Base-by-base conservation (phyloP, 768 basidiomycete genomes). In the Floccularia luteovirens region DNA sequence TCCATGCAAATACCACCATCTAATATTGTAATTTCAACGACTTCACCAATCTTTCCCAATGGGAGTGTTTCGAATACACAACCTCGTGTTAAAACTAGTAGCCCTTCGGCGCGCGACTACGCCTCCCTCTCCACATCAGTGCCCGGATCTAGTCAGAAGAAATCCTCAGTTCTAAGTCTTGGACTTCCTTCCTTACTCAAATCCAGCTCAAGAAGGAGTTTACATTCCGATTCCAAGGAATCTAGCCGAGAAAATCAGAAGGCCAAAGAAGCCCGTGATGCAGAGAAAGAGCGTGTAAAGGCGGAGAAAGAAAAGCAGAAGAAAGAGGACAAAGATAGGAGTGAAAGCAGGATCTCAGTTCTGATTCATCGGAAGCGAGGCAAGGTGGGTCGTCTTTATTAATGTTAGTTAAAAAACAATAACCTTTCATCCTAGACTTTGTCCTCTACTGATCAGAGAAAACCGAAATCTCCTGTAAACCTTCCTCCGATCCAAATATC, bases 401-500 rank as follows among this genome's bases (percentile, higher is more conserved):
- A 25, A 24, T 23, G 34, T 38, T 17, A 43, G 41, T 7, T 39
- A 6, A 24, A 28, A 37, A 31, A 42, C 23, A 43, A 33, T 47
- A 23, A 52, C 41, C 48, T 35, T 44, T 38, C 34, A 34, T 36
- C 20, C 20, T 56, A 92, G 91, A 93, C 89, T 10, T 58, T 90
- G 34, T 92, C 90, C 13, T 88, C 83, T 12, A 72, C 77, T 19
- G 90, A 92, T 48, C 75, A 85, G 36, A 80, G 82, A 58, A 90
- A 88, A 56, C 65, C 71, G 24, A 74, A 77, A 52, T 73, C 78
- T 14, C 74, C 81, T 33, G 74, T 84, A 43, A 74, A 71, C 53
- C 63, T 94, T 49, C 92, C 92, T 11, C 92, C 92, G 16, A 83
- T 94, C 77, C 90, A 93, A 54, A 87, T 94, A 54, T 70, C 83